Evolutionary conservation across 257 asterid species (phyloP).

Genomic region (Henckelia pumila): DNA sequence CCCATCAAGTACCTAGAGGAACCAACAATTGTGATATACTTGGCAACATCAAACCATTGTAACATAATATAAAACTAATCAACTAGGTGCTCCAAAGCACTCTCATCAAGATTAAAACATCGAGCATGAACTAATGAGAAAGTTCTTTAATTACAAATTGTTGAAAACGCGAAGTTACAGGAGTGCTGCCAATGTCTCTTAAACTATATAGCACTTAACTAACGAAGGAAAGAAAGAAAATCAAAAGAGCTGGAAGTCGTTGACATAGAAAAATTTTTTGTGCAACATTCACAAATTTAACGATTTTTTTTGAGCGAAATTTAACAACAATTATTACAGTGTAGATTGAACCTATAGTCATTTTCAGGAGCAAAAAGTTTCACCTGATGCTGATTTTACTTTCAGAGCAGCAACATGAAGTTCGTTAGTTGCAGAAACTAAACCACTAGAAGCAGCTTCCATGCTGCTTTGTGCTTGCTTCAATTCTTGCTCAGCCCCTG

Average conservation of each 20-base stretch:
- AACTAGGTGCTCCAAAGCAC: slow-evolving; percentile 10
- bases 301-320: no score
- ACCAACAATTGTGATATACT: slow-evolving; percentile 9
- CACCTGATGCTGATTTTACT: slow-evolving; percentile 90
- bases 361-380: slow-evolving; percentile 24
- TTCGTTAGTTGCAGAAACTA: slow-evolving; percentile 79
- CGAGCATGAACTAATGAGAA: no score
- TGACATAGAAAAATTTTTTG: slow-evolving; percentile 21
- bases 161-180: no score
- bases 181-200: no score
- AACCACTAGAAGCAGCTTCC: slow-evolving; percentile 90
- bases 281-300: no score
- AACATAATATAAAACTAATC: slow-evolving; percentile 18
- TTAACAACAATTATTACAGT: slow-evolving; percentile 4
- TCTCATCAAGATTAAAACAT: slow-evolving; percentile 17
- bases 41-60: slow-evolving; percentile 16
- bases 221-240: no score
- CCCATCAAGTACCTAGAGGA: slow-evolving; percentile 18
- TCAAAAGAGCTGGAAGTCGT: slow-evolving; percentile 13
- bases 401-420: slow-evolving; percentile 70
- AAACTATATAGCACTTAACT: no score
- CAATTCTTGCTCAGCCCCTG: slow-evolving; percentile 99
- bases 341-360: slow-evolving; percentile 19
- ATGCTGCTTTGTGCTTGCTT: slow-evolving; percentile 77
- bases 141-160: no score